Evolutionary conservation across 345 rosid genomes (phyloP), one percentile per base, ranked within the genome.

Genomic region (Populus ilicifolia): DNA sequence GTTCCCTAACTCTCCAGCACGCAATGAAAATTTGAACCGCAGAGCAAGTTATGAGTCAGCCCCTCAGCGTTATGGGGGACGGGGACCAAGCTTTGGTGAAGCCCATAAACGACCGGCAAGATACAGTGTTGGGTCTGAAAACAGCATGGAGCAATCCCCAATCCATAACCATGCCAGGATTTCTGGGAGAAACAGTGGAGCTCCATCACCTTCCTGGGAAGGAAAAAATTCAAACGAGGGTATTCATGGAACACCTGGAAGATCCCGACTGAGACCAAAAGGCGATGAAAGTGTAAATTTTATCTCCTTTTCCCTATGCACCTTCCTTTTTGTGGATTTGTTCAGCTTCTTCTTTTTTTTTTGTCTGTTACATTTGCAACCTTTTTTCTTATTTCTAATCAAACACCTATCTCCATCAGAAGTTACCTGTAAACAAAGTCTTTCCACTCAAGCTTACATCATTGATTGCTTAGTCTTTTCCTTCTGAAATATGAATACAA

Each of bases 231-330:
- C 88, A 17, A 75, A 89, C 29, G 93, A 89, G 16, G 81, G 86
- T 48, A 83, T 87, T 87, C 89, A 91, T 14, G 88, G 90, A 66
- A 89, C 91, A 71, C 91, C 92, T 36, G 93, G 86, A 75, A 88
- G 92, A 82, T 79, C 94, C 27, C 84, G 81, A 65, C 54, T 87
- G 74, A 85, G 80, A 80, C 85, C 89, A 70, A 91, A 80, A 78
- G 89, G 89, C 74, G 93, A 93, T 62, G 97, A 91, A 78, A 86
- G 89, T 39, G 98, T 94, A 92, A 84, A 6, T 83, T 70, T 74
- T 71, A 72, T 72, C 13, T 35, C 48, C 38, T 75, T 68, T 43
- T 72, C 67, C 59, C 67, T 21, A 48, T 12, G 6, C 38, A 54
- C 23, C 43, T 54, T 62, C 68, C 8, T 73, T 38, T 1, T 64